Base-by-base conservation (phyloP, 148 eudicot genomes). In the Drosera capensis region DNA sequence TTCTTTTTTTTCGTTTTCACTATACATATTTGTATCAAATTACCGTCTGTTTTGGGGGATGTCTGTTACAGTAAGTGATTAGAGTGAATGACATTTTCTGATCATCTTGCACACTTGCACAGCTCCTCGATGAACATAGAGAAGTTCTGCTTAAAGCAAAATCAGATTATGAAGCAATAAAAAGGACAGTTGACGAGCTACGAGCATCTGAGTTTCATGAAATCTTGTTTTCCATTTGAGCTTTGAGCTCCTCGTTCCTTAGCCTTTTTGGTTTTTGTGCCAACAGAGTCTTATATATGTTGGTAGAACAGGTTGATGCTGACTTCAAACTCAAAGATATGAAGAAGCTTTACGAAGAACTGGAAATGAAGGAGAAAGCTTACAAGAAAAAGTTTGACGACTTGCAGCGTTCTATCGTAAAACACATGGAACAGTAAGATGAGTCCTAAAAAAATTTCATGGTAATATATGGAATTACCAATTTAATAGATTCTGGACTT, bases 371-470 rank as follows among this genome's bases (percentile, higher is more conserved):
- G 68, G 95, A 65, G 43, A 92, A 69, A 64, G 88, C 68, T 54
- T 85, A 73, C 74, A 81, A 45, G 63, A 85, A 70, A 67, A 73
- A 63, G 59, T 74, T 92, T 25, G 86, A 66, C 25, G 94, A 81
- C 37, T 70, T 92, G 74, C 76, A 76, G 43, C 60, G 62, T 59
- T 54, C 80, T 52, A 51, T 74, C 28, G 44, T 36, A 23, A 79
- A 81, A 59, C 99, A 92, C 54, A 63, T 85, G 80, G 95, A 92
- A 36, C 99, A 92, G 99, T 92, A 76, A 22, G 86, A 48, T 34
- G 50, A 49, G 16, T 21, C 14, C 50, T 40, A 35, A 15, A 43
- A 5, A 34, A 23, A 26, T 30, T n/a, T n/a, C 13, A 19, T 11
- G n/a, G 2, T 5, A 2, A 16, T 8, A n/a, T 43, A 21, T 43